Base-by-base conservation (phyloP, 768 basidiomycete genomes). In the Pulveroboletus frians region DNA sequence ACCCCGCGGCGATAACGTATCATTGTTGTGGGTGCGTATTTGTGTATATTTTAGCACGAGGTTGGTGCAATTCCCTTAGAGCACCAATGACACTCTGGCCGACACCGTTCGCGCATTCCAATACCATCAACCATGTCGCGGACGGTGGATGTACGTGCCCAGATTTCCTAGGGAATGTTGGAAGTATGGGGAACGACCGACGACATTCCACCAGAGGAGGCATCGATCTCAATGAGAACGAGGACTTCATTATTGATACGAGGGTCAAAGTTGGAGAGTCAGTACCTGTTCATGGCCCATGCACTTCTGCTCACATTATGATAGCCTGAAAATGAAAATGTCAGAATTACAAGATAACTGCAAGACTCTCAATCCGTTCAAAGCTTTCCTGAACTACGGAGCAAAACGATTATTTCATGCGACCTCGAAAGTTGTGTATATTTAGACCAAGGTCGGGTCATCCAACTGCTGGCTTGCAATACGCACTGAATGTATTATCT, bases 331-430 rank as follows among this genome's bases (percentile, higher is more conserved):
- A 13, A 23, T 0, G 13, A 9, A 17, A 21, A 15, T 3, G 14
- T 29, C 0, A 14, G 39, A 11, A 1, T n/a, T 54, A 6, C 32
- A 54, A 11, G 5, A 26, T 13, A 23, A 30, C 15, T 15, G n/a
- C 30, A 51, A 51, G 31, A 23, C 50, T 15, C 7, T 41, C n/a
- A 51, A 51, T 7, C 50, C 38, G 1, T 9, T 53, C 20, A 49
- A 54, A 32, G 9, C 11, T 5, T 15, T 44, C 37, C 18, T 4
- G 0, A 48, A 54, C 9, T 37, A 53, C 14, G 5, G 34, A 37
- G 43, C 39, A 11, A 27, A 26, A 17, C 32, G 39, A 5, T 3
- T 38, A 1, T 51, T 56, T 7, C 54, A 34, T 34, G 34, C 17
- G 7, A 30, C 4, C 15, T 21, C 54, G 15, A 41, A 3, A 17